Percentiles rank a stretch among this genome's conserved stretches.
phyloP scores from a whole-genome alignment of 1,284 basidiomycete species.

The Ustilago hordei region DNA sequence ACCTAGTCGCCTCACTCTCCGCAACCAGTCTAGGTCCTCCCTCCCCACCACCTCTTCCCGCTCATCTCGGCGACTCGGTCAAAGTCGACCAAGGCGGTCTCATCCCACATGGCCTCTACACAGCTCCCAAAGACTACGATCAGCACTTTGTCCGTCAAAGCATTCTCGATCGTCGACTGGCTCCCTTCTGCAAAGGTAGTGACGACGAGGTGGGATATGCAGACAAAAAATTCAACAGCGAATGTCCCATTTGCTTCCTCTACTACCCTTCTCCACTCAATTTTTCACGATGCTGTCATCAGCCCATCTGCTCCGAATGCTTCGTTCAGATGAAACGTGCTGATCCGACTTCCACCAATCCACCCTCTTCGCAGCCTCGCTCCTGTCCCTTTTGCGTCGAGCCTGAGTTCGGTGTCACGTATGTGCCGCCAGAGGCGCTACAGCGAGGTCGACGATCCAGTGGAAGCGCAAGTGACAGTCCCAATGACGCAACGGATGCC shows the following conservation, averaged over 20 bases:
- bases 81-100: constrained; percentile 77
- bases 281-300: constrained; percentile 95
- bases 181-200: constrained; percentile 93
- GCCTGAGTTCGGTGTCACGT: constrained; percentile 93
- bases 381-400: constrained; percentile 97
- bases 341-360: constrained; percentile 75
- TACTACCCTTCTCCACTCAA: constrained; percentile 75
- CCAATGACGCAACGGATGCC: constrained; percentile 44
- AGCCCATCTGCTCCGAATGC: constrained; percentile 98
- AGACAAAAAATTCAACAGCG: constrained; percentile 85
- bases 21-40: constrained; percentile 34
- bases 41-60: constrained; percentile 38
- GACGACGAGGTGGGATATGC: constrained; percentile 91
- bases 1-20: constrained; percentile 33
- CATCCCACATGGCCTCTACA: constrained; percentile 88
- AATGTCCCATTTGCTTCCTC: constrained; percentile 99
- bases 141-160: constrained; percentile 85
- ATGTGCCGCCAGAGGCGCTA: constrained; percentile 80
- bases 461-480: constrained; percentile 26
- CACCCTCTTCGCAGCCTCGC: constrained; percentile 72
- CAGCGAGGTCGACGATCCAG: constrained; percentile 27
- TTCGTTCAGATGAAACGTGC: constrained; percentile 98
- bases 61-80: constrained; percentile 48
- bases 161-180: constrained; percentile 86
- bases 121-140: constrained; percentile 83